Conservation (phyloP, 73 alveolate species). For the Symbiodinium natans region DNA sequence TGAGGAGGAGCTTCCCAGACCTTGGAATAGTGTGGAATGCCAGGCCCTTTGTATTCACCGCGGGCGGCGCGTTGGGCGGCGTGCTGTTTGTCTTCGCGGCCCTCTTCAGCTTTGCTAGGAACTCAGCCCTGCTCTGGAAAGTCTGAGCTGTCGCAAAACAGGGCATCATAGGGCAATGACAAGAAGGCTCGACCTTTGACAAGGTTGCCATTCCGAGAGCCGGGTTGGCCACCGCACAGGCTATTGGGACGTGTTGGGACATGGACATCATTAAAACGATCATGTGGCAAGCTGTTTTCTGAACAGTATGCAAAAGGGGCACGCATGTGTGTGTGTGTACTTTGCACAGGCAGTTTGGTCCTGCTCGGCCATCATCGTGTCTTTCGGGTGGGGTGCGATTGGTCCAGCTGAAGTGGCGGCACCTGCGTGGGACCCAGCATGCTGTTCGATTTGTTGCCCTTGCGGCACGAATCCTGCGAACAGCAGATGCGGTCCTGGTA, state of each 20-base stretch:
- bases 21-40: too few relatives aligned
- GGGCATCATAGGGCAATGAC: too few relatives aligned
- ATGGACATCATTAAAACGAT: too few relatives aligned
- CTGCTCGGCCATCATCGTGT: conserved; percentile 77
- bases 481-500: too few relatives aligned
- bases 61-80: conserved; percentile 68
- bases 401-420: conserved; percentile 94
- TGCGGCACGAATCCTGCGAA: too few relatives aligned
- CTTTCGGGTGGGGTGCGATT: conserved; percentile 86
- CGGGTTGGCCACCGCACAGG: conserved; percentile 91
- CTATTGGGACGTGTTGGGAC: too few relatives aligned
- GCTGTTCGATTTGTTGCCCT: not conserved
- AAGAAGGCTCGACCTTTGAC: too few relatives aligned
- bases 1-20: not conserved
- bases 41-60: conserved; percentile 28
- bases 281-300: too few relatives aligned
- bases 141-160: too few relatives aligned
- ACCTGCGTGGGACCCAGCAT: conserved; percentile 10
- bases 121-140: too few relatives aligned
- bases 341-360: conserved; percentile 20
- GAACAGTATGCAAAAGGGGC: not conserved
- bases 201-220: conserved; percentile 81
- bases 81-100: conserved; percentile 88
- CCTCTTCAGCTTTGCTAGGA: conserved; percentile 55
- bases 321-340: not conserved